Conservation (phyloP, 371 early-diverging fungal species). For the Neoconidiobolus thromboides region DNA sequence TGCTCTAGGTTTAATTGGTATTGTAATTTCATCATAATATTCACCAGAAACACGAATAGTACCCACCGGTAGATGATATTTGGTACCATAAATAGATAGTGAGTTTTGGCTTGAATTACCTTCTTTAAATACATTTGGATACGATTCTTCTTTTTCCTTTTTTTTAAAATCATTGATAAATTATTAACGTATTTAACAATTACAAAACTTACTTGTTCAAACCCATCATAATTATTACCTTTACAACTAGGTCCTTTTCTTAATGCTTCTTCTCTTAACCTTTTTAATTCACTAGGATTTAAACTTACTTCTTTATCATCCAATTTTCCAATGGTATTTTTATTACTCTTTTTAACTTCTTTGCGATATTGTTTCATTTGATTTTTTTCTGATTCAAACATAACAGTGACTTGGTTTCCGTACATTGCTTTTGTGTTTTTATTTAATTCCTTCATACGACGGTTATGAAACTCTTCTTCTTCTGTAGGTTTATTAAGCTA, state of each 20-base stretch:
- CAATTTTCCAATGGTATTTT: slow-evolving; percentile 3
- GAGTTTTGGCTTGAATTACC: slow-evolving; percentile 21
- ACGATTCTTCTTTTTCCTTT: slow-evolving; percentile 11
- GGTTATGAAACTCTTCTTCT: not conserved
- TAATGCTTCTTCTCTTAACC: slow-evolving; percentile 6
- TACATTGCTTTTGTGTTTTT: slow-evolving; percentile 17
- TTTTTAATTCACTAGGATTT: not conserved
- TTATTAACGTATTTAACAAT: not conserved
- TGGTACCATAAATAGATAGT: slow-evolving; percentile 35
- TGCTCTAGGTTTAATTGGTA: slow-evolving; percentile 46
- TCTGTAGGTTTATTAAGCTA: slow-evolving; percentile 12
- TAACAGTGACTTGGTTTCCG: slow-evolving; percentile 46
- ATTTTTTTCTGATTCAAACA: slow-evolving; percentile 44
- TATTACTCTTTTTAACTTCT: slow-evolving; percentile 37
- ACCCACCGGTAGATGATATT: slow-evolving; percentile 50
- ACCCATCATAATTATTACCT: not conserved
- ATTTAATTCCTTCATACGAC: slow-evolving; percentile 7
- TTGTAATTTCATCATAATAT: slow-evolving; percentile 63
- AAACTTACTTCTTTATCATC: not conserved
- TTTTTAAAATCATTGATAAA: not conserved
- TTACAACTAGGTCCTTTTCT: not conserved
- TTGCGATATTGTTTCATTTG: slow-evolving; percentile 41
- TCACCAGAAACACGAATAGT: slow-evolving; percentile 34
- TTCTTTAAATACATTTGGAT: slow-evolving; percentile 39
- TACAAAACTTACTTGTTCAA: too few species aligned